These are phyloP conservation scores for Puccinia coronata DNA, from an alignment of 1,284 basidiomycete genomes.

Conservation along the genomic window DNA sequence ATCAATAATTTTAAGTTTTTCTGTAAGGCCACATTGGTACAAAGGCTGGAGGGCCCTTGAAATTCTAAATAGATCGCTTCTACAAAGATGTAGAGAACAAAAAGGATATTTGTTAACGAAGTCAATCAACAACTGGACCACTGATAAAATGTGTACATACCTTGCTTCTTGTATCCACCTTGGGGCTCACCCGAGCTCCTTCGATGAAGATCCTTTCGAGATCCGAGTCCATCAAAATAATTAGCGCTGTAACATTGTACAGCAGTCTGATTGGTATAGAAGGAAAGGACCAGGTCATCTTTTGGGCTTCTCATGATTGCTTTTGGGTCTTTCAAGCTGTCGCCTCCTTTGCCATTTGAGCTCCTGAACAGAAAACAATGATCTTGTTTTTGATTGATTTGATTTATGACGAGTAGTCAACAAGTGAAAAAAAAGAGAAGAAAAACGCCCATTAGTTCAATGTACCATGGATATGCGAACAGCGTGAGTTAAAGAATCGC, in stretches of 20 bases:
- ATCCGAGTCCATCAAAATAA: constrained; percentile 35
- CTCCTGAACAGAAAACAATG: constrained; percentile 41
- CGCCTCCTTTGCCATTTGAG: not conserved
- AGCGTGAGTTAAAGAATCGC: not conserved
- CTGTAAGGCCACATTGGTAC: constrained; percentile 24
- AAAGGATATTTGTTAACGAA: not conserved
- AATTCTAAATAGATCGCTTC: constrained; percentile 45
- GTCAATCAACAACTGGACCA: not conserved
- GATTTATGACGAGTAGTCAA: not conserved
- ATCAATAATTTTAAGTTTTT: not conserved
- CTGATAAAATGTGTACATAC: constrained; percentile 7
- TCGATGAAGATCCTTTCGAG: constrained; percentile 39
- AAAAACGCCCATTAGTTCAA: not conserved
- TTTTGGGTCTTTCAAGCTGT: not conserved
- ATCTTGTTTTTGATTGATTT: too few relatives aligned
- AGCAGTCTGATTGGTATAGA: constrained; percentile 40
- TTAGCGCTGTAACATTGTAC: constrained; percentile 48
- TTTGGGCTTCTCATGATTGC: constrained; percentile 30
- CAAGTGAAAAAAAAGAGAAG: not conserved
- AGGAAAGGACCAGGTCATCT: constrained; percentile 27
- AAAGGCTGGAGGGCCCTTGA: constrained; percentile 33
- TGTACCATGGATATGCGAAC: not conserved
- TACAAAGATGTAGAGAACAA: not conserved
- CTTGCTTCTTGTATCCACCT: constrained; percentile 41
- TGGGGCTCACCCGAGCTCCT: not conserved